Conservation (phyloP, 2,329 filamentous ascomycete species). For the Diplodia sapinea region DNA sequence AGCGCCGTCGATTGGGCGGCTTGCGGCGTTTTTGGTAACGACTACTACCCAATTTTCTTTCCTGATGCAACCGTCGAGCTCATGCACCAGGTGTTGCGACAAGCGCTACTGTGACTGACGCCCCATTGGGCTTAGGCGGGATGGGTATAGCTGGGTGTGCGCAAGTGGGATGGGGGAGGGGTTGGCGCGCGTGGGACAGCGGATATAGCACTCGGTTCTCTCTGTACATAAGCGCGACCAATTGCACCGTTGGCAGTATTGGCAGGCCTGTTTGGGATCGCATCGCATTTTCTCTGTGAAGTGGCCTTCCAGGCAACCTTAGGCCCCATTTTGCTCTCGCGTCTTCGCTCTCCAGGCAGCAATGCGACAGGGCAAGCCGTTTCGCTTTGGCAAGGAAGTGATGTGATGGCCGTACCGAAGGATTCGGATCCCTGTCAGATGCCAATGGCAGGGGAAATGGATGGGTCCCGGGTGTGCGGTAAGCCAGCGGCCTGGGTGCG, state of each 20-base stretch:
- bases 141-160: constrained; percentile 11
- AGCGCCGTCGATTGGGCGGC: constrained; percentile 11
- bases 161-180: constrained; percentile 17
- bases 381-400: constrained; percentile 25
- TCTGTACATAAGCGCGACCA: constrained; percentile 10
- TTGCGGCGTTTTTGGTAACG: constrained; percentile 11
- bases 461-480: constrained; percentile 28
- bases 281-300: constrained; percentile 13
- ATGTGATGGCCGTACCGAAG: constrained; percentile 30
- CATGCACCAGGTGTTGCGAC: constrained; percentile 17
- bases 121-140: constrained; percentile 9
- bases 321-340: constrained; percentile 9
- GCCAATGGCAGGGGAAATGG: not conserved
- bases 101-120: constrained; percentile 18
- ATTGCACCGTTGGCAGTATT: constrained; percentile 15
- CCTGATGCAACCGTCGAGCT: constrained; percentile 2
- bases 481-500: constrained; percentile 25
- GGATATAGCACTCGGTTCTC: constrained; percentile 14
- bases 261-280: constrained; percentile 16
- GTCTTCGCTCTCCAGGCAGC: constrained; percentile 14
- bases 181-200: not conserved
- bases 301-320: constrained; percentile 9
- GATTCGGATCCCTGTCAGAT: constrained; percentile 13
- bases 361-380: constrained; percentile 20
- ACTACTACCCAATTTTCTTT: constrained; percentile 7